phyloP scores from a whole-genome alignment of 129 eudicot species.

The Pittosporum tobira region DNA sequence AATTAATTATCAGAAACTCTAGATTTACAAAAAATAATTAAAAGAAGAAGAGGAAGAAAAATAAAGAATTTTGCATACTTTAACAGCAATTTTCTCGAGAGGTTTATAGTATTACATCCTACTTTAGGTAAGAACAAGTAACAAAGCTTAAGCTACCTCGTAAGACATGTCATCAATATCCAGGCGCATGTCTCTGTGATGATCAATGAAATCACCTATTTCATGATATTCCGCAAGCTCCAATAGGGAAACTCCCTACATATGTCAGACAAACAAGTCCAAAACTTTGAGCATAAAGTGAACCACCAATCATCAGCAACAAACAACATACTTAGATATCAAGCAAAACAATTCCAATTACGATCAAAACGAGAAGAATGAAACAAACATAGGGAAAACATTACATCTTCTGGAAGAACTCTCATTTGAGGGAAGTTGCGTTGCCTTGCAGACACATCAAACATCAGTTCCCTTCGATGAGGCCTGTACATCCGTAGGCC shows the following conservation, averaged over 20 bases:
- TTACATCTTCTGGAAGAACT: slow-evolving; percentile 70
- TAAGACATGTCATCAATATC: slow-evolving; percentile 97
- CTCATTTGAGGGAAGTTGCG: slow-evolving; percentile 55
- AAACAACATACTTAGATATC: not conserved
- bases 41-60: not conserved
- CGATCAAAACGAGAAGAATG: not conserved
- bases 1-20: not conserved
- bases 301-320: not conserved
- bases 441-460: slow-evolving; percentile 42
- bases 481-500: slow-evolving; percentile 48
- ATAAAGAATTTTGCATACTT: not conserved
- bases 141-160: slow-evolving; percentile 45
- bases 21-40: not conserved
- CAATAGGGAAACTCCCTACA: slow-evolving; percentile 61
- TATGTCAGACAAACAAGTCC: not conserved
- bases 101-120: not conserved
- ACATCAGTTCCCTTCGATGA: slow-evolving; percentile 36
- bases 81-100: no score
- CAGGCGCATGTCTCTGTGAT: slow-evolving; percentile 91
- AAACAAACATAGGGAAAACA: slow-evolving; percentile 11
- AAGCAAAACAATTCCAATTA: slow-evolving; percentile 4
- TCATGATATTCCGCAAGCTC: slow-evolving; percentile 56
- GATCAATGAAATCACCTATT: slow-evolving; percentile 55
- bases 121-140: not conserved
- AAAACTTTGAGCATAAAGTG: not conserved